Base-by-base conservation (phyloP, 306 rosid species). In the Malus sieversii region DNA sequence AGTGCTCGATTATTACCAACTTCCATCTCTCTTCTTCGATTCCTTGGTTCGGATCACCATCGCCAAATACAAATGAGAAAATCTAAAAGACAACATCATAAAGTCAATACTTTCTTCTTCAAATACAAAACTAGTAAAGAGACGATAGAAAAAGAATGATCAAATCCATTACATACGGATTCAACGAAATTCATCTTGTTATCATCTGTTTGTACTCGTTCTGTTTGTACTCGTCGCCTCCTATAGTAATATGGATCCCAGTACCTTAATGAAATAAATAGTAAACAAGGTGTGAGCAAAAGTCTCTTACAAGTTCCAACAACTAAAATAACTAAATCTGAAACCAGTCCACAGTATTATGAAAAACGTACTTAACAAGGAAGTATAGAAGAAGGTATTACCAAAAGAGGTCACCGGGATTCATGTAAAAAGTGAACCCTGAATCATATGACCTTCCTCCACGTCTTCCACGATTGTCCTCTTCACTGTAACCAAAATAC, bases 21-120 rank as follows among this genome's bases (percentile, higher is more conserved):
- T 92, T 96, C 99, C 99, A 96, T 88, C 99, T 92, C 92, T 96
- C 98, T 89, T 96, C 99, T 92, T 96, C 99, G 35, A 92, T 92
- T 92, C 96, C 99, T 96, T 92, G 96, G 92, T 96, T 96, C 48
- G 99, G 99, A 89, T 96, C 98, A 68, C 99, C 99, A 61, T 96
- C 99, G 75, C 99, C 99, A 81, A 96, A 96, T 44, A 96, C 99
- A 78, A 92, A 89, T 75, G 99, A 96, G 87, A 96, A 96, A 68
- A 90, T 92, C 99, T 96, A 70, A 51, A 80, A 57, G 25, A 84
- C 33, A 85, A 55, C 57, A 74, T 62, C 15, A 70, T 42, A 78
- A 55, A 79, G 63, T 78, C 69, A 84, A 75, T 30, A 62, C 46
- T 72, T 75, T 51, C 10, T 75, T 51, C 10, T n/a, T 48, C 65